Base-by-base conservation (phyloP, 352 stramenopile species). In the Aphanomyces cochlioides region DNA sequence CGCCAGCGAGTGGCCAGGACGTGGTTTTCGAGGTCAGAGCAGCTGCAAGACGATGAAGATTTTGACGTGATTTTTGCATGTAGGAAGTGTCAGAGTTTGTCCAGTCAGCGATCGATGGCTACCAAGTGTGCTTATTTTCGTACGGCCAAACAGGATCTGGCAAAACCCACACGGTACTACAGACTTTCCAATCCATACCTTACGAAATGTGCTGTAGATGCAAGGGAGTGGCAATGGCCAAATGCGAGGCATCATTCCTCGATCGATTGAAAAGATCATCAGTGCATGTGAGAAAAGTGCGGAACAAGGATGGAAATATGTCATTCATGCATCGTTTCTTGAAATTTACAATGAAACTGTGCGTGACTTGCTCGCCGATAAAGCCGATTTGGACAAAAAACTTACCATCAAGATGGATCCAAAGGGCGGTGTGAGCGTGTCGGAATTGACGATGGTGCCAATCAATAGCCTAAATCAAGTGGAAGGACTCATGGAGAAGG, bases 281-380 rank as follows among this genome's bases (percentile, higher is more conserved):
- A 60, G 77, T n/a, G 81, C 92, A 54, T 89, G 78, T 69, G 73
- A 79, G 56, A 56, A 72, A 1, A 73, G 90, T 17, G 81, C 83
- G 65, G 75, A 80, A 5, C 80, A 96, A 61, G 92, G 90, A 6
- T 99, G 97, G 98, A 86, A 79, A 28, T 99, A 99, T 78, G 88
- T 79, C 1, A 89, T 99, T 38, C 89, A 96, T 73, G 97, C 98
- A 6, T 98, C 93, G 0, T 99, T 99, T 75, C 75, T 99, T 39
- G 98, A 99, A 84, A 99, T 99, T 65, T 99, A 99, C 87, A 99
- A 99, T 75, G 98, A 99, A 77, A 92, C 92, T 8, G 79, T 99
- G 15, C 92, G 92, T 40, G 98, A 99, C 76, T 75, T 99, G n/a
- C 90, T 99, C 8, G 85, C 82, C 1, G 80, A 77, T 5, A 87